Evolutionary conservation across 768 basidiomycete species (phyloP).

Genomic region (Mycena alexandri): DNA sequence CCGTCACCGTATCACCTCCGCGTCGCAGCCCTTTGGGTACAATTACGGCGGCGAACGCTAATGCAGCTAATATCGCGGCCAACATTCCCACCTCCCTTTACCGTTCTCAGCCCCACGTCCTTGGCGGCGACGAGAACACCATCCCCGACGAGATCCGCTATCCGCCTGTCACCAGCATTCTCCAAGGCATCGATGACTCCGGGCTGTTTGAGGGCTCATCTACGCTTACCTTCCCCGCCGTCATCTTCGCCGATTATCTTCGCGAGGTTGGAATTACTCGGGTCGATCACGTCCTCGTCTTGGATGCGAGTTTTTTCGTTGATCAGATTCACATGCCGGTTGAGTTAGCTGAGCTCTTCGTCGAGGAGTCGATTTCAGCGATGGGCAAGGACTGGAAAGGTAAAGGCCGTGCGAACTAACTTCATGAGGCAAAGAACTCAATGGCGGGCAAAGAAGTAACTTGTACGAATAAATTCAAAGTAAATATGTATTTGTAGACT

Average conservation of each 20-base stretch:
- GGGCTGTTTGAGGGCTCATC: neutral
- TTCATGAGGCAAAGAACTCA: no score
- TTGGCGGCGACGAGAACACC: neutral
- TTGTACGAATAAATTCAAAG: no score
- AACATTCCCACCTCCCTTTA: neutral
- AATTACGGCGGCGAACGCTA: neutral
- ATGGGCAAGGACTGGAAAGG: slow-evolving; percentile 10
- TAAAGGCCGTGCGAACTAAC: slow-evolving; percentile 1
- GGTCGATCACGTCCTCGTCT: neutral
- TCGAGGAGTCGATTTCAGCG: neutral
- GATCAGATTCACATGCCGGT: slow-evolving; percentile 11
- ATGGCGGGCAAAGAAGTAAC: neutral
- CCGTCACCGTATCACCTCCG: neutral
- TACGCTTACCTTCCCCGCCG: neutral
- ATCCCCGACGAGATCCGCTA: neutral
- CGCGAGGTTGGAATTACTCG: neutral
- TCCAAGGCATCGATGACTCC: slow-evolving; percentile 3
- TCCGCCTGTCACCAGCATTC: neutral
- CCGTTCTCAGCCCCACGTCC: neutral
- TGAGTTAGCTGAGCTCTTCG: slow-evolving; percentile 13
- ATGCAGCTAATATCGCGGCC: neutral
- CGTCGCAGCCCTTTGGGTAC: neutral
- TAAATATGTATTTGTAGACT: no score
- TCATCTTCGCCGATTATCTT: neutral
- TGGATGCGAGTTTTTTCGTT: slow-evolving; percentile 11